Evolutionary conservation across 2,329 filamentous ascomycete genomes (phyloP).

Genomic region (Colletotrichum truncatum): DNA sequence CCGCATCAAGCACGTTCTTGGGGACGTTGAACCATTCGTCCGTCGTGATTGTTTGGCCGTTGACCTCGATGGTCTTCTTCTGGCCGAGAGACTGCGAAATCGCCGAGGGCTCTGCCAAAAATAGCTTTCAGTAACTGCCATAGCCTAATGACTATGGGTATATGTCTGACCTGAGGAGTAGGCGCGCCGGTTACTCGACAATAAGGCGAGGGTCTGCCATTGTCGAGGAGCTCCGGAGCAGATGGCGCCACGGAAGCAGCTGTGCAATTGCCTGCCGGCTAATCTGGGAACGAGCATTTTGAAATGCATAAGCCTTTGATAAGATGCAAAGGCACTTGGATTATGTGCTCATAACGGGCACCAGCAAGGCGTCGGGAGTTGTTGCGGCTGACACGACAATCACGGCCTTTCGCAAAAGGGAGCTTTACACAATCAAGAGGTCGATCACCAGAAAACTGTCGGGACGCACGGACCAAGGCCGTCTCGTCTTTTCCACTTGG

Average conservation of each 20-base stretch:
- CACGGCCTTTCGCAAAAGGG: background rate
- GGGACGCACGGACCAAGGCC: slow-evolving; percentile 2
- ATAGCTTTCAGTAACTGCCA: background rate
- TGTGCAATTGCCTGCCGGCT: slow-evolving; percentile 24
- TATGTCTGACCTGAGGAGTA: slow-evolving; percentile 36
- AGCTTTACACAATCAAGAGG: background rate
- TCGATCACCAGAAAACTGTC: slow-evolving; percentile 6
- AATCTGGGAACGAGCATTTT: slow-evolving; percentile 24
- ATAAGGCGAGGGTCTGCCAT: slow-evolving; percentile 4
- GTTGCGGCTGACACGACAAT: background rate
- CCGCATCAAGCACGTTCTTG: slow-evolving; percentile 75
- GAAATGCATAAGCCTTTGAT: background rate
- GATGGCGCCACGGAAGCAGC: slow-evolving; percentile 22
- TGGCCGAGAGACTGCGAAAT: slow-evolving; percentile 20
- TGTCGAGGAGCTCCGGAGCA: background rate
- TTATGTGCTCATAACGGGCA: slow-evolving; percentile 13
- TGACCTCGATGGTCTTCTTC: slow-evolving; percentile 60
- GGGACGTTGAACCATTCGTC: slow-evolving; percentile 91
- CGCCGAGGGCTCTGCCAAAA: slow-evolving; percentile 4
- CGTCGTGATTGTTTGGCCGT: slow-evolving; percentile 69
- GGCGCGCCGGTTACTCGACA: slow-evolving; percentile 10
- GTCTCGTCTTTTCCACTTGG: background rate
- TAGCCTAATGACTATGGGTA: background rate
- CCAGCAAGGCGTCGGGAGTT: background rate
- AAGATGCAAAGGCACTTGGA: background rate